Conservation (phyloP, 805 yeast species). For the Peterozyma toletana region DNA sequence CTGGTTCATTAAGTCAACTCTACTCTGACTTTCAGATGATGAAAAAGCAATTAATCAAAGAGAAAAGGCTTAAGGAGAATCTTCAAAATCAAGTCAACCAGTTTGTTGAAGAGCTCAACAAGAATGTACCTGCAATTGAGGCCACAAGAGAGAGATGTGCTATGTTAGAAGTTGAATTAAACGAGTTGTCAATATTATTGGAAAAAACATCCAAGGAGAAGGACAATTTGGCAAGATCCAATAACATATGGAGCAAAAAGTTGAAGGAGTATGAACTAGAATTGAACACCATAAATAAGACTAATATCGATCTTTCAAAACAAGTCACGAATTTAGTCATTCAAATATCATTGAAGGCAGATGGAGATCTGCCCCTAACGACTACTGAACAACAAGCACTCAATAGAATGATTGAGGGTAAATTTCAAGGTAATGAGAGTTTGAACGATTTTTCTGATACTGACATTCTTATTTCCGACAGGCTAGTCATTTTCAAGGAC, state of each 20-base stretch:
- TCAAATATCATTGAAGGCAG: conserved; percentile 52
- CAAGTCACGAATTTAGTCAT: conserved; percentile 75
- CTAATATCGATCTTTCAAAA: conserved; percentile 67
- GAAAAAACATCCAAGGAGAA: conserved; percentile 48
- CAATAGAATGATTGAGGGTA: conserved; percentile 38
- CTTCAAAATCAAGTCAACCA: conserved; percentile 65
- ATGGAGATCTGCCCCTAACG: conserved; percentile 54
- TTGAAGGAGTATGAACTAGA: conserved; percentile 39
- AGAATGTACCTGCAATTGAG: conserved; percentile 67
- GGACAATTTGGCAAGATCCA: conserved; percentile 27
- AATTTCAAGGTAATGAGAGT: conserved; percentile 17
- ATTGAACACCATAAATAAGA: conserved; percentile 39
- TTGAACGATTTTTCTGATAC: conserved; percentile 50
- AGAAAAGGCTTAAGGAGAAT: conserved; percentile 62
- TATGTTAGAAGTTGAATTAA: conserved; percentile 47
- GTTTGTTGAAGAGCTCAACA: conserved; percentile 70
- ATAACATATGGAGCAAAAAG: conserved; percentile 18
- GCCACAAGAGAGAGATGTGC: conserved; percentile 56
- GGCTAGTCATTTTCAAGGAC: conserved; percentile 64
- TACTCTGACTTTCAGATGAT: conserved; percentile 58
- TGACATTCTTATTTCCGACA: conserved; percentile 60
- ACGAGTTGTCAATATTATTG: conserved; percentile 45
- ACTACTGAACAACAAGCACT: conserved; percentile 59
- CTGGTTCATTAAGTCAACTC: conserved; percentile 56
- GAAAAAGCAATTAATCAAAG: conserved; percentile 60